Conservation (phyloP, 2,329 filamentous ascomycete genomes). For the Hypoxylon sp. region DNA sequence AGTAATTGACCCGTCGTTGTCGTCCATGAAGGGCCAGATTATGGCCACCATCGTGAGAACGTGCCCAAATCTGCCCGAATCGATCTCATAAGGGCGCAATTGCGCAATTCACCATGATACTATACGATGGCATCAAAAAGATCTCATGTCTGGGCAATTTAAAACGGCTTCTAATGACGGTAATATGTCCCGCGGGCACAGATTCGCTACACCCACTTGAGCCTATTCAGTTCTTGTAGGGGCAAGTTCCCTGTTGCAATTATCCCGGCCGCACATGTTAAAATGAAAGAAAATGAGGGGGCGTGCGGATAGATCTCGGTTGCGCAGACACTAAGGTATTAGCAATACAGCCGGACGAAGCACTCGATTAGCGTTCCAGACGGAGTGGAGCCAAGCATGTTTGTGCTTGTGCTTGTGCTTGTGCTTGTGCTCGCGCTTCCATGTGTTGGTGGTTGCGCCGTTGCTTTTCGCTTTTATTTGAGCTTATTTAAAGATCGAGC, state of each 20-base stretch:
- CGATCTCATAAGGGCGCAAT: slow-evolving; percentile 20
- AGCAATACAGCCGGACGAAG: slow-evolving; percentile 46
- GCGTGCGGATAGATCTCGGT: slow-evolving; percentile 42
- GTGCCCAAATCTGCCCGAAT: neutral
- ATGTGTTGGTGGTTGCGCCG: slow-evolving; percentile 9
- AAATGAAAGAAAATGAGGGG: slow-evolving; percentile 29
- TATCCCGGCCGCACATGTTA: slow-evolving; percentile 34
- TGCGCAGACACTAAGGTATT: slow-evolving; percentile 38
- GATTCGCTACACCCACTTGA: slow-evolving; percentile 42
- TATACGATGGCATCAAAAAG: slow-evolving; percentile 38
- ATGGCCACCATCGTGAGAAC: slow-evolving; percentile 7
- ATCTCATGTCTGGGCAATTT: slow-evolving; percentile 28
- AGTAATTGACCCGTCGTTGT: slow-evolving; percentile 10
- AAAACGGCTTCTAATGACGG: slow-evolving; percentile 30
- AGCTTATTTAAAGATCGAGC: slow-evolving; percentile 13
- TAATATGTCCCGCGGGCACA: slow-evolving; percentile 37
- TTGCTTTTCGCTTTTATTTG: slow-evolving; percentile 7
- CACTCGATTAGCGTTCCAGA: slow-evolving; percentile 41
- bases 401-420: slow-evolving; percentile 23
- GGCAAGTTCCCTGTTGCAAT: slow-evolving; percentile 18
- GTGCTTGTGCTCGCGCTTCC: slow-evolving; percentile 3
- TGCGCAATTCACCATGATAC: slow-evolving; percentile 34
- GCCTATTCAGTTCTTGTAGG: slow-evolving; percentile 42
- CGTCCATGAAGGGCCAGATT: slow-evolving; percentile 6
- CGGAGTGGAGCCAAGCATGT: slow-evolving; percentile 39